Conservation (phyloP, 257 asterid genomes). For the Gardenia jasminoides region DNA sequence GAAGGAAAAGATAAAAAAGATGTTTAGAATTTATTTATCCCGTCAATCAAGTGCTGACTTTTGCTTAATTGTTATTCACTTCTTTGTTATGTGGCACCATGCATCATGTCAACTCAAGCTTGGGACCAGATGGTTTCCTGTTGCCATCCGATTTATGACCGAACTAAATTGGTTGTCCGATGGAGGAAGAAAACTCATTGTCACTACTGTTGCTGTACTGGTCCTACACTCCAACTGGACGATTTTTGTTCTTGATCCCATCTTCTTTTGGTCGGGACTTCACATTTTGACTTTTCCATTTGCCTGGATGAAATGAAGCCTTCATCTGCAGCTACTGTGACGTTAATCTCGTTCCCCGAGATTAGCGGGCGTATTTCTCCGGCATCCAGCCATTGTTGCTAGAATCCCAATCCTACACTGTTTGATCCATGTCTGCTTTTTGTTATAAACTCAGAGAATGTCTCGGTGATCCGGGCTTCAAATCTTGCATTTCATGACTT, state of each 20-base stretch:
- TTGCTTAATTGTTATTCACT: background rate
- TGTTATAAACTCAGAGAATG: no score
- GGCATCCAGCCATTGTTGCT: background rate
- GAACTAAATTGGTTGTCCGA: no score
- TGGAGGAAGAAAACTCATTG: background rate
- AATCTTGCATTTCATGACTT: no score
- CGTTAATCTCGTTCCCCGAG: background rate
- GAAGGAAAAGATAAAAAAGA: no score
- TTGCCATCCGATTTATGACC: background rate
- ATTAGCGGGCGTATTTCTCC: constrained; percentile 9
- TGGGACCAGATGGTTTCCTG: no score
- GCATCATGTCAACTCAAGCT: no score
- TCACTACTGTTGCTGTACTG: background rate
- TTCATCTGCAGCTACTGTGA: background rate
- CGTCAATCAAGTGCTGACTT: background rate
- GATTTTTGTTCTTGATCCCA: background rate
- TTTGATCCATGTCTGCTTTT: no score
- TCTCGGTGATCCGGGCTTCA: no score
- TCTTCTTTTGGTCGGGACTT: background rate
- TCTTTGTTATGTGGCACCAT: no score
- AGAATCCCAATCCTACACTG: no score
- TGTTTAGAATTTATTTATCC: background rate
- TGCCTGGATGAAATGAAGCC: background rate
- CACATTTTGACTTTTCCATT: background rate
- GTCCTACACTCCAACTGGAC: background rate